Conservation (phyloP, 108 stramenopile species). For the Fistulifera solaris region DNA sequence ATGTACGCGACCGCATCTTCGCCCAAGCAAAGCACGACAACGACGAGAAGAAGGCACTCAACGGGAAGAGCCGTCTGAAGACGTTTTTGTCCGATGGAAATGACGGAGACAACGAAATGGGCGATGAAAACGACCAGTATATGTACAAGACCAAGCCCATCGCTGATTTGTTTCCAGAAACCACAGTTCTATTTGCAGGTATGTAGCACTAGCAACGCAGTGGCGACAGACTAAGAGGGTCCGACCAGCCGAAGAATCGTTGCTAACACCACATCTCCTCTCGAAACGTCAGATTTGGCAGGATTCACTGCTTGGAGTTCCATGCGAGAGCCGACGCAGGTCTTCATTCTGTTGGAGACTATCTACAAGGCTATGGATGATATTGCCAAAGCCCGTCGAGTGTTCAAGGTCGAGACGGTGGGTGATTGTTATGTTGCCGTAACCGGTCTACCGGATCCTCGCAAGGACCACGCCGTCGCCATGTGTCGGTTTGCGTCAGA, state of each 20-base stretch:
- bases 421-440: constrained; percentile 27
- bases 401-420: constrained; percentile 48
- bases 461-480: constrained; percentile 4
- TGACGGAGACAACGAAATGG: neutral
- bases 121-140: neutral
- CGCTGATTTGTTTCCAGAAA: constrained; percentile 17
- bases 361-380: constrained; percentile 32
- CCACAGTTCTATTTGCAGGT: constrained; percentile 28
- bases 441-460: constrained; percentile 17
- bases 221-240: neutral
- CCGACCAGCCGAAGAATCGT: neutral
- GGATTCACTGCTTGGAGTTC: neutral
- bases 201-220: constrained; percentile 33
- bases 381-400: constrained; percentile 24
- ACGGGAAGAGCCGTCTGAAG: neutral
- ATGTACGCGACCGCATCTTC: constrained; percentile 22
- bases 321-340: constrained; percentile 1
- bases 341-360: constrained; percentile 19
- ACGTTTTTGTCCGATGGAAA: constrained; percentile 1
- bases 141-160: constrained; percentile 9
- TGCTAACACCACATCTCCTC: neutral
- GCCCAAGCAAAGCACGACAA: constrained; percentile 4
- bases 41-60: neutral
- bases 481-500: constrained; percentile 6
- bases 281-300: neutral